Evolutionary conservation across 116 monocot genomes (phyloP).

Genomic region (Iris pallida): DNA sequence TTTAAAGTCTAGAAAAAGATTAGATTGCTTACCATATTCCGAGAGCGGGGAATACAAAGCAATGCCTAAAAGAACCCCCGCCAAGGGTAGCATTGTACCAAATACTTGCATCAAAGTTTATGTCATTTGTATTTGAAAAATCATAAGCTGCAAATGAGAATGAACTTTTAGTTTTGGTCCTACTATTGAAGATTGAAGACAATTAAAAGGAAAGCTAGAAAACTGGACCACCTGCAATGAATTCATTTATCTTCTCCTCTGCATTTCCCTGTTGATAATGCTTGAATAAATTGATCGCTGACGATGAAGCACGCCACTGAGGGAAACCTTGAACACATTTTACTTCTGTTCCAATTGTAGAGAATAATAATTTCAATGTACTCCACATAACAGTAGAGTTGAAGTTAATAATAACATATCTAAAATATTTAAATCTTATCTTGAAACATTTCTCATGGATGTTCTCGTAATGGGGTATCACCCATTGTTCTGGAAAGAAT

Average conservation of each 20-base stretch:
- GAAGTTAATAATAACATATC: too few species aligned
- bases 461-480: too few species aligned
- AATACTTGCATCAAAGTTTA: constrained; percentile 33
- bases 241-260: constrained; percentile 37
- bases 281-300: constrained; percentile 37
- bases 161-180: neutral
- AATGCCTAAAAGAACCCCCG: neutral
- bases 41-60: constrained; percentile 34
- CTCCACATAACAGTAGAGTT: too few species aligned
- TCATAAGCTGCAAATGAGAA: constrained; percentile 58
- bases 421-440: too few species aligned
- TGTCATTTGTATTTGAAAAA: constrained; percentile 35
- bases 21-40: constrained; percentile 44
- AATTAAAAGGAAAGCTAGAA: neutral
- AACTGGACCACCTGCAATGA: constrained; percentile 38
- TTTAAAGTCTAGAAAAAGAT: too few species aligned
- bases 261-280: constrained; percentile 42
- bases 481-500: too few species aligned
- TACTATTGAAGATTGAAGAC: neutral
- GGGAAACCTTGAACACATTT: constrained; percentile 40
- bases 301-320: constrained; percentile 46
- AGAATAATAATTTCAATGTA: too few species aligned
- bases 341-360: constrained; percentile 30
- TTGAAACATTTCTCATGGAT: too few species aligned
- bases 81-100: constrained; percentile 59